Evolutionary conservation across 139 green algal species (phyloP).

Genomic region (Chlamydomonas eustigma): DNA sequence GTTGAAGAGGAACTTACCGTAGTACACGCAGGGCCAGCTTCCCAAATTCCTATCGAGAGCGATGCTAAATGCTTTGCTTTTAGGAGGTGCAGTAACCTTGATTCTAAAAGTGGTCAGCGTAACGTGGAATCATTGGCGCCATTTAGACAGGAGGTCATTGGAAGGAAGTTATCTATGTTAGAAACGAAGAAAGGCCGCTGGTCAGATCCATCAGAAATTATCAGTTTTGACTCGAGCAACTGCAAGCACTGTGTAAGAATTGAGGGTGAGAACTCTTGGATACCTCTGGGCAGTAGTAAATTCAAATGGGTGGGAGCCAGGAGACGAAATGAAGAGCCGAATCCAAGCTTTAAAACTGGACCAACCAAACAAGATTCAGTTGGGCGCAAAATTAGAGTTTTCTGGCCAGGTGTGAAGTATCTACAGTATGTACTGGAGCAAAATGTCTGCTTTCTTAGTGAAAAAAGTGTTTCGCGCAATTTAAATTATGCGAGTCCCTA

Average conservation of each 20-base stretch:
- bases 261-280: background rate
- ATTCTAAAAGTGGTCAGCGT: too few species aligned
- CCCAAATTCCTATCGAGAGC: too few species aligned
- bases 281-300: background rate
- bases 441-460: too few species aligned
- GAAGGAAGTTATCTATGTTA: background rate
- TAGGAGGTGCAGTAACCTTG: too few species aligned
- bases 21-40: too few species aligned
- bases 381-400: slow-evolving; percentile 6
- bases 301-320: background rate
- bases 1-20: too few species aligned
- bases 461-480: too few species aligned
- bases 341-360: background rate
- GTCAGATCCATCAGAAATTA: background rate
- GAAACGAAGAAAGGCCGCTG: background rate
- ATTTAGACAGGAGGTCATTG: background rate
- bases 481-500: too few species aligned
- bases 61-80: too few species aligned
- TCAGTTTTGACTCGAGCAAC: background rate
- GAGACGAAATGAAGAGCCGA: background rate
- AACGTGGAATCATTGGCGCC: too few species aligned
- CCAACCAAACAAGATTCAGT: background rate
- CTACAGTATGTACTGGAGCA: too few species aligned
- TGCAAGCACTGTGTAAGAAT: background rate
- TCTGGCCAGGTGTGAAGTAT: slow-evolving; percentile 2